These are phyloP conservation scores for Backusella tarrabulga DNA, from an alignment of 192 early-diverging fungal species.

Conservation along the genomic window DNA sequence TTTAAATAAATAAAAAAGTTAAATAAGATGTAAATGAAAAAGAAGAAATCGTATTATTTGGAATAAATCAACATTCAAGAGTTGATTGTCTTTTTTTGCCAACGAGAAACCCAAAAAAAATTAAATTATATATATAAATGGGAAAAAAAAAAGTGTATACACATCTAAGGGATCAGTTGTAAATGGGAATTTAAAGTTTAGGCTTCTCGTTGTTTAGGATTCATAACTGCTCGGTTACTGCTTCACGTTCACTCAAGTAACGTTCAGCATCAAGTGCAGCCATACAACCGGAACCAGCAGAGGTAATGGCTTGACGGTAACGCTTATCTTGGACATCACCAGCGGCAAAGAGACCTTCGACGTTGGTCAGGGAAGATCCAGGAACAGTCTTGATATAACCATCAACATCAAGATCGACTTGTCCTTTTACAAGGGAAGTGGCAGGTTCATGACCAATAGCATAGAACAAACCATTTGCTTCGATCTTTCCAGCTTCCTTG, in stretches of 20 bases:
- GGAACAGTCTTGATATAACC: conserved; percentile 86
- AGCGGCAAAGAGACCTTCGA: conserved; percentile 93
- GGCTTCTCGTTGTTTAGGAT: conserved; percentile 4
- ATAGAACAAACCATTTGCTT: conserved; percentile 93
- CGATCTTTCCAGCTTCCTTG: conserved; percentile 60
- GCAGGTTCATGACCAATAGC: conserved; percentile 97
- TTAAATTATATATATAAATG: background rate
- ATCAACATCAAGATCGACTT: conserved; percentile 79
- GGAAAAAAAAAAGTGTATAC: background rate
- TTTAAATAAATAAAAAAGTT: background rate
- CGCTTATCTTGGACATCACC: conserved; percentile 97
- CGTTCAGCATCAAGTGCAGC: conserved; percentile 95
- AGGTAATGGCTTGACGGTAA: conserved; percentile 97
- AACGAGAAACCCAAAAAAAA: conserved; percentile 2
- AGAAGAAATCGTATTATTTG: background rate
- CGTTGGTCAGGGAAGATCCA: conserved; percentile 78
- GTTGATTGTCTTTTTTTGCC: background rate
- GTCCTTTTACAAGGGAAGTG: conserved; percentile 68
- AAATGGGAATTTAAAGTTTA: conserved; percentile 2
- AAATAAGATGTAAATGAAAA: background rate
- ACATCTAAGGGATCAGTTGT: background rate
- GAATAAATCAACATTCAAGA: background rate
- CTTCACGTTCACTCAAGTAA: conserved; percentile 74
- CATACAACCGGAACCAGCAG: conserved; percentile 96
- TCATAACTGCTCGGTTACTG: background rate